phyloP scores from a whole-genome alignment of 2,329 filamentous ascomycete genomes.

The Trichoderma breve region DNA sequence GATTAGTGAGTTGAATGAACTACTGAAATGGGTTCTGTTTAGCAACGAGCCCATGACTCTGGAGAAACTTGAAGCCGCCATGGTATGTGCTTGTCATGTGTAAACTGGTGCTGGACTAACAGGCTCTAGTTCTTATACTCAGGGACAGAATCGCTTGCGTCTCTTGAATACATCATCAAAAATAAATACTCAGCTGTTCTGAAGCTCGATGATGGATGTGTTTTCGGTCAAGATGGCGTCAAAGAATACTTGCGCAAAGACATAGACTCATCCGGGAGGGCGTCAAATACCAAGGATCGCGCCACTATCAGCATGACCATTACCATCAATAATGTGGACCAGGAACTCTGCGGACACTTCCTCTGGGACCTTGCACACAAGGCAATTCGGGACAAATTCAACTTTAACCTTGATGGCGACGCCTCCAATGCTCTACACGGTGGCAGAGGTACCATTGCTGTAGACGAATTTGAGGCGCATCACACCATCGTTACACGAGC shows the following conservation, averaged over 20 bases:
- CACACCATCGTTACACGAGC: neutral
- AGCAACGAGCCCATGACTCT: neutral
- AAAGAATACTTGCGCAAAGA: neutral
- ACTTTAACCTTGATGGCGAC: neutral
- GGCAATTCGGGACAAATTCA: neutral
- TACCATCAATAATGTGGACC: conserved; percentile 1
- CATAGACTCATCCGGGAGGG: neutral
- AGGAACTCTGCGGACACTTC: neutral
- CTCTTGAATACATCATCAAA: neutral
- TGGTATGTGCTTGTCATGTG: neutral
- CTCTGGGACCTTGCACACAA: neutral
- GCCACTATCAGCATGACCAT: conserved; percentile 1
- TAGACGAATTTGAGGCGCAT: neutral
- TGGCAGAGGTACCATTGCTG: neutral
- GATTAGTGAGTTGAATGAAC: neutral
- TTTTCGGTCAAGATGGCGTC: neutral
- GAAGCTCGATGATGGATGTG: neutral
- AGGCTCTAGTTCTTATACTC: neutral
- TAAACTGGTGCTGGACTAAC: neutral
- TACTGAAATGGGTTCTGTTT: neutral
- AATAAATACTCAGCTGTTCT: conserved; percentile 1
- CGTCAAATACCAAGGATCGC: neutral
- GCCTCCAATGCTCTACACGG: neutral
- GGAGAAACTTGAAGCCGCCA: neutral
- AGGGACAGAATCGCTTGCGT: neutral